Conservation (phyloP, 257 asterid species). For the Solanum dulcamara region DNA sequence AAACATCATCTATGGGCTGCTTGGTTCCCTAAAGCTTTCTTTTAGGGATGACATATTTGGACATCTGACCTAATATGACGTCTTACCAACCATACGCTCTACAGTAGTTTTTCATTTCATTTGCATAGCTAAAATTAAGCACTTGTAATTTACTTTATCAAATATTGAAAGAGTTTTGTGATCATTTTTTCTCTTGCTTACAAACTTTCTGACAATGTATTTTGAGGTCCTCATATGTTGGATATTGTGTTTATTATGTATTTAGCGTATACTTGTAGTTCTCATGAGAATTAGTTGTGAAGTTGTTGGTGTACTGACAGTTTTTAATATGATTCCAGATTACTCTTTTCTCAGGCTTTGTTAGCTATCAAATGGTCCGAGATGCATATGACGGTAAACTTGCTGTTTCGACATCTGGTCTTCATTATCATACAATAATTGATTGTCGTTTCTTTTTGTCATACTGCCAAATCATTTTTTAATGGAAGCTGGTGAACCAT, state of each 20-base stretch:
- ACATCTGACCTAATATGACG: background rate
- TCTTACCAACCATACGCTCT: background rate
- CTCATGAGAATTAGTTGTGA: background rate
- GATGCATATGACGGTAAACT: constrained; percentile 91
- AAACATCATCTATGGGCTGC: background rate
- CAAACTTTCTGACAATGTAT: background rate
- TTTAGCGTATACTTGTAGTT: background rate
- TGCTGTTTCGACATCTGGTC: background rate
- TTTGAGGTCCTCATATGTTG: background rate
- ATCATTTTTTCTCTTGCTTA: background rate
- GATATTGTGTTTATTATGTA: background rate
- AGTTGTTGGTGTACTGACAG: constrained; percentile 2
- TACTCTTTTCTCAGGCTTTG: constrained; percentile 93
- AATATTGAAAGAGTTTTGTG: background rate
- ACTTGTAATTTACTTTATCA: background rate
- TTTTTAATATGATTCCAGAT: constrained; percentile 40
- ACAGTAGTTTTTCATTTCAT: background rate
- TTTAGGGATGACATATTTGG: background rate
- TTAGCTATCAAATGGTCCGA: constrained; percentile 96
- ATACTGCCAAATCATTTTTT: background rate
- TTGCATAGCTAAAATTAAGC: background rate
- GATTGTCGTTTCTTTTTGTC: background rate
- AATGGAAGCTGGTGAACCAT: background rate
- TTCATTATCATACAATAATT: background rate
- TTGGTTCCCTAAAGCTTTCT: background rate